Percentiles rank a stretch among this genome's conserved stretches.
phyloP scores from a whole-genome alignment of 306 rosid genomes.

The Arachis stenosperma region DNA sequence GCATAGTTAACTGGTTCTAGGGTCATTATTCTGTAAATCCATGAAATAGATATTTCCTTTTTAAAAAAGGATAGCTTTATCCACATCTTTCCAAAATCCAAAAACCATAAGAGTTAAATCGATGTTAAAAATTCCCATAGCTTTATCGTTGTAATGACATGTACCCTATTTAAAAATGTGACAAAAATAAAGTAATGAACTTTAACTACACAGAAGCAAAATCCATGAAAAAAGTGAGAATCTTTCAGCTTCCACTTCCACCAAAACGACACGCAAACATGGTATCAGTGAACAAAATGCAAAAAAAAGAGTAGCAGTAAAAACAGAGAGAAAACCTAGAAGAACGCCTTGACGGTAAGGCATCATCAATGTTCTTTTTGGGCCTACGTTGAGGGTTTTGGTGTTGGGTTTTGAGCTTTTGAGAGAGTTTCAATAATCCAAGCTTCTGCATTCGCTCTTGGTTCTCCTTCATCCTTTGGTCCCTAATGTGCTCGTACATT shows the following conservation, averaged over 20 bases:
- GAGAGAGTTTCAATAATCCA: constrained; percentile 65
- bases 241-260: constrained; percentile 5
- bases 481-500: constrained; percentile 60
- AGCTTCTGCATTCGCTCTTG: constrained; percentile 66
- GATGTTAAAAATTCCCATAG: background rate
- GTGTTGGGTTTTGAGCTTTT: constrained; percentile 44
- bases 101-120: constrained; percentile 16
- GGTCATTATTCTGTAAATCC: constrained; percentile 60
- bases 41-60: background rate
- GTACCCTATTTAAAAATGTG: background rate
- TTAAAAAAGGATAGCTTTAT: background rate
- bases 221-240: constrained; percentile 6
- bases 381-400: constrained; percentile 1
- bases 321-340: constrained; percentile 50
- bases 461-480: constrained; percentile 73
- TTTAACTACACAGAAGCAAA: background rate
- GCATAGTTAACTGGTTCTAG: constrained; percentile 56
- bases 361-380: constrained; percentile 9
- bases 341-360: constrained; percentile 64
- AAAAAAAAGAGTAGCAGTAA: background rate
- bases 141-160: background rate
- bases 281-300: background rate
- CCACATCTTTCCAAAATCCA: constrained; percentile 19
- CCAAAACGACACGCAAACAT: background rate
- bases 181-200: background rate